phyloP scores from a whole-genome alignment of 306 rosid species.

The Leucaena leucocephala region DNA sequence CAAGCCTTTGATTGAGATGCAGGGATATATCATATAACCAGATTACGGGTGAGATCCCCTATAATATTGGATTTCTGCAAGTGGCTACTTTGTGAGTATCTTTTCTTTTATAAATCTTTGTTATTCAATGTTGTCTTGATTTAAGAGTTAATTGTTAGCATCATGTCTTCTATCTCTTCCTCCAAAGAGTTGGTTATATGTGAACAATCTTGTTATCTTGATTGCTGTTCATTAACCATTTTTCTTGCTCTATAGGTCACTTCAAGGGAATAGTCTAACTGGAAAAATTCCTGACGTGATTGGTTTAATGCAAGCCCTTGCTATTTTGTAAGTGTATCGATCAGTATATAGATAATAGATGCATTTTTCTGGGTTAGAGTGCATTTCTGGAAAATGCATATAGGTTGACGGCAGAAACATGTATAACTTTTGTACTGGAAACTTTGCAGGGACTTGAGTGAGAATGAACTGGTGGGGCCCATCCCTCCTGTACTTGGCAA shows the following conservation, averaged over 20 bases:
- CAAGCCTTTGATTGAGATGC: slow-evolving; percentile 10
- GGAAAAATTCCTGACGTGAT: slow-evolving; percentile 92
- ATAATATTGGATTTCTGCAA: slow-evolving; percentile 89
- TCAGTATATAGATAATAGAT: not conserved
- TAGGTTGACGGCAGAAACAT: not conserved
- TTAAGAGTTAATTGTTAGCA: not conserved
- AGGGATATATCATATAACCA: slow-evolving; percentile 89
- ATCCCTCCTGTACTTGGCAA: slow-evolving; percentile 91
- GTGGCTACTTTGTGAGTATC: slow-evolving; percentile 88
- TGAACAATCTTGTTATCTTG: not conserved
- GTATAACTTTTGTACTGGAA: not conserved
- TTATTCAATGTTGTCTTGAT: not conserved
- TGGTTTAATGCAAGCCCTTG: slow-evolving; percentile 98
- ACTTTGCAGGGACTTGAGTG: slow-evolving; percentile 80
- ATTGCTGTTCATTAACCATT: not conserved
- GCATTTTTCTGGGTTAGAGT: no score
- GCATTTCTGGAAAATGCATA: not conserved
- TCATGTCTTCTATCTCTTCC: not conserved
- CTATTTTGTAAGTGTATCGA: slow-evolving; percentile 69
- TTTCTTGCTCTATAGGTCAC: slow-evolving; percentile 54
- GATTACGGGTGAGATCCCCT: slow-evolving; percentile 81
- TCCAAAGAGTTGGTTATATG: not conserved
- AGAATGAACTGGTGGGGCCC: slow-evolving; percentile 78
- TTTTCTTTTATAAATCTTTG: not conserved
- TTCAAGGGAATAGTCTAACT: slow-evolving; percentile 83